phyloP scores from a whole-genome alignment of 176 grass and related monocot species.

The Phragmites australis region DNA sequence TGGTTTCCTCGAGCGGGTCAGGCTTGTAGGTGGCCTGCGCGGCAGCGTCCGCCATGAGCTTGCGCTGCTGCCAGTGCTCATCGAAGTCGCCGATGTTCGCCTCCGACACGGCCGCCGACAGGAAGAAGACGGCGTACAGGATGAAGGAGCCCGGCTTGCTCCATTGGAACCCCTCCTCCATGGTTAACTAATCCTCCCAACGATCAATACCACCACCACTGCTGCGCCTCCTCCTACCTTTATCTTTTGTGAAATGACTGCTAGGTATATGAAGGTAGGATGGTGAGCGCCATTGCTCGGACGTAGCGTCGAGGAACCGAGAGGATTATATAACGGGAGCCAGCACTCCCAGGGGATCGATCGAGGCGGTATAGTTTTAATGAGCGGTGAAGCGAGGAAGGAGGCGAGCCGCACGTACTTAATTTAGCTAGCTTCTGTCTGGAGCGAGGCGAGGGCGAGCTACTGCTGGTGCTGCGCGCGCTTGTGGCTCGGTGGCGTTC shows the following conservation, averaged over 20 bases:
- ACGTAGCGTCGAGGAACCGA: not conserved
- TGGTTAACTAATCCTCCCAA: not conserved
- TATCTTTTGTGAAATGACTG: slow-evolving; percentile 1
- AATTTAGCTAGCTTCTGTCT: not conserved
- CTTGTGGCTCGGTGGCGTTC: not conserved
- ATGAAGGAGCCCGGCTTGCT: slow-evolving; percentile 36
- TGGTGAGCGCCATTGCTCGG: slow-evolving; percentile 53
- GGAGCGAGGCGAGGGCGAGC: not conserved
- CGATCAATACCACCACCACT: not conserved
- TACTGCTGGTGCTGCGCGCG: not conserved
- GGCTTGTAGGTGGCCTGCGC: slow-evolving; percentile 49
- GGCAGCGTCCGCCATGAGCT: slow-evolving; percentile 14
- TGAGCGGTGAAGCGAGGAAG: slow-evolving; percentile 44
- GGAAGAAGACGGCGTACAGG: slow-evolving; percentile 38
- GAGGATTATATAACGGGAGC: slow-evolving; percentile 27
- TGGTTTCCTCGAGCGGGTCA: slow-evolving; percentile 44
- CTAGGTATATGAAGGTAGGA: slow-evolving; percentile 46
- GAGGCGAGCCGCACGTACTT: slow-evolving; percentile 33
- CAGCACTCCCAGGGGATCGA: no score
- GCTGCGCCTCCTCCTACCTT: slow-evolving; percentile 48
- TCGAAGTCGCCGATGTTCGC: slow-evolving; percentile 44
- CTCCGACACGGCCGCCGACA: slow-evolving; percentile 41
- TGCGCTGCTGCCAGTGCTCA: slow-evolving; percentile 60
- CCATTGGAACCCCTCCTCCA: slow-evolving; percentile 45
- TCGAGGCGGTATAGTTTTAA: slow-evolving; percentile 27